Evolutionary conservation across 768 basidiomycete genomes (phyloP), one percentile per base, ranked within the genome.

Genomic region (Hortiboletus campestris): DNA sequence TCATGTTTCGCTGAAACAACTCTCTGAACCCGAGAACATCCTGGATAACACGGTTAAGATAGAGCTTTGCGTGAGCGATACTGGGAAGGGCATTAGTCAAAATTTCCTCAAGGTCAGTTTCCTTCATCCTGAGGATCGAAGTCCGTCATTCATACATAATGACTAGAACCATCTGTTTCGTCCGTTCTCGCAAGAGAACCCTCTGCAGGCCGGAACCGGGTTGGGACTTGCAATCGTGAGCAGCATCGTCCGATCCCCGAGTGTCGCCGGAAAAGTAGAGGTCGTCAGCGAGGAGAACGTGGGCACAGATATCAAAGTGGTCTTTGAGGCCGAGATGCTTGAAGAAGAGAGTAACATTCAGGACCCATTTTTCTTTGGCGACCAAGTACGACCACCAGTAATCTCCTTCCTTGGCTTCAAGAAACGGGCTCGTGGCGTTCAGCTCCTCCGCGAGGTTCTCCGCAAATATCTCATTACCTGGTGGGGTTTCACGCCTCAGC

Each of bases 171-270:
- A 95, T 74, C 78, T 98, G 6, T 98, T 97, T 76, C 95, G 96
- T 63, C 95, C 95, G 0, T 98, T 98, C 74, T 94, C 94, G 1
- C 95, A 98, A 75, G 95, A 97, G 72, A 95, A 96, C 62, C 94
- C 94, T 1, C 70, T 96, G 6, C 93, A 95, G 65, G 86, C 92
- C 2, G 94, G 94, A 2, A 97, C 94, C 2, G 95, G 94, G 6
- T 81, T 98, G 9, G 95, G 95, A 11, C 84, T 97, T 22, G 94
- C 95, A 32, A 97, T 98, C 60, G 95, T 97, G 67, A 93, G 89
- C 75, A 92, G 88, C 62, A 97, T 97, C 59, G 83, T 95, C 36
- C 84, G 83, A 16, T 92, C 91, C 3, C 85, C 89, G 43, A 89
- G 86, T 59, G 86, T 98, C 49, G 82, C 85, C 28, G 95, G 95